Percentiles rank a stretch among this genome's conserved stretches.
phyloP scores from a whole-genome alignment of 306 rosid genomes.

The Sechiopsis laciniata region DNA sequence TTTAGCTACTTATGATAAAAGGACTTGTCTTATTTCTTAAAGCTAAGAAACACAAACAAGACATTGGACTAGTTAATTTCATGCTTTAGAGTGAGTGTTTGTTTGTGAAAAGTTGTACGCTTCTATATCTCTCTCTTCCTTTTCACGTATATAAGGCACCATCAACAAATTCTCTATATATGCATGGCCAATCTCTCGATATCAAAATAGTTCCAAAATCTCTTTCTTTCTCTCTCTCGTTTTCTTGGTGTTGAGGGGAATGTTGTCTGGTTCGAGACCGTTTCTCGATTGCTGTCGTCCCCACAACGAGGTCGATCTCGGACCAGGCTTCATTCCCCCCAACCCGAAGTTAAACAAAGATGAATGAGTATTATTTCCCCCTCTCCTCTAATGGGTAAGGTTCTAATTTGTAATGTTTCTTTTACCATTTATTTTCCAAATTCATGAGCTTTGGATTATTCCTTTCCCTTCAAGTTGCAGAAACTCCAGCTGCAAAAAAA shows the following conservation, averaged over 20 bases:
- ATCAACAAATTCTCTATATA: no score
- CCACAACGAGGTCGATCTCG: constrained; percentile 38
- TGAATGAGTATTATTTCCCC: no score
- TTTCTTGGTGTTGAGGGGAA: constrained; percentile 61
- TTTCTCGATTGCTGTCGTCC: constrained; percentile 20
- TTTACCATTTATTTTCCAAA: background rate
- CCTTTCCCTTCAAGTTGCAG: constrained; percentile 15
- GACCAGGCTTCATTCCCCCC: background rate
- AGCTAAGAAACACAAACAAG: constrained; percentile 7
- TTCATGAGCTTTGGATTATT: background rate
- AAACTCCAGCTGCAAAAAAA: background rate
- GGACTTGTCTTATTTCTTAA: background rate
- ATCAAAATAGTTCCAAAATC: no score
- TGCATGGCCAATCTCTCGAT: no score
- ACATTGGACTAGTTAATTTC: constrained; percentile 5
- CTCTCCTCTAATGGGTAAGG: constrained; percentile 11
- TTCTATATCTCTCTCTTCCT: no score
- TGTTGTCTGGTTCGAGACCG: constrained; percentile 93
- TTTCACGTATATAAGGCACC: no score
- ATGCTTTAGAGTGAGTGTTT: constrained; percentile 17
- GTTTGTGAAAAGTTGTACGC: constrained; percentile 24
- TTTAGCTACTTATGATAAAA: constrained; percentile 13
- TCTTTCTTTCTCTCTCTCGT: no score
- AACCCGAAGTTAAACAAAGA: no score
- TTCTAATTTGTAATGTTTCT: background rate